phyloP scores from a whole-genome alignment of 768 basidiomycete genomes.

The Boletus speciosus region DNA sequence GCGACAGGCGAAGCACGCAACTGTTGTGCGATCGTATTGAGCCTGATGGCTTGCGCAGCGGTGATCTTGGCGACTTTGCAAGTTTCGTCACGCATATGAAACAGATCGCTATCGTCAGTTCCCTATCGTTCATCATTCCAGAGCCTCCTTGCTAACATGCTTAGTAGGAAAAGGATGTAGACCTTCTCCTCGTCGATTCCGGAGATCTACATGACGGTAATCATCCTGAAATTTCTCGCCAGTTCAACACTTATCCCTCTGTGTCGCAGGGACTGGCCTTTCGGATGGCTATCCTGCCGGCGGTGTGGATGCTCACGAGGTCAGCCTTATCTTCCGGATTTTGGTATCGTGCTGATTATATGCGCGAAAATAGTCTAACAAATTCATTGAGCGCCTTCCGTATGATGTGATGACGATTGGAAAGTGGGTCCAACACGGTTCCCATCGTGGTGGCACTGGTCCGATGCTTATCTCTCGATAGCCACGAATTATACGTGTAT shows the following conservation, averaged over 20 bases:
- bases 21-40: neutral
- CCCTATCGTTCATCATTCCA: neutral
- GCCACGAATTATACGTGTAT: conserved; percentile 82
- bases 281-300: conserved; percentile 72
- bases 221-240: neutral
- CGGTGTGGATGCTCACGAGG: conserved; percentile 70
- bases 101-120: conserved; percentile 54
- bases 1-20: neutral
- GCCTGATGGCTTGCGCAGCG: conserved; percentile 28
- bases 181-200: conserved; percentile 78
- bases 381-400: conserved; percentile 66
- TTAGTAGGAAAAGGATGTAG: conserved; percentile 62
- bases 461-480: conserved; percentile 21
- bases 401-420: conserved; percentile 86
- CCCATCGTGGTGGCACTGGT: too few species aligned
- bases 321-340: conserved; percentile 26
- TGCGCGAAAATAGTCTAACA: conserved; percentile 51
- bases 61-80: conserved; percentile 76
- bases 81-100: conserved; percentile 86
- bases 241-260: neutral
- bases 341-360: neutral
- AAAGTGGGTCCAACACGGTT: conserved; percentile 48
- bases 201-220: conserved; percentile 75
- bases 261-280: conserved; percentile 60
- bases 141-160: neutral